Evolutionary conservation across 1,139 yeast species (phyloP).

Genomic region (Saccharomyces hybrid): DNA sequence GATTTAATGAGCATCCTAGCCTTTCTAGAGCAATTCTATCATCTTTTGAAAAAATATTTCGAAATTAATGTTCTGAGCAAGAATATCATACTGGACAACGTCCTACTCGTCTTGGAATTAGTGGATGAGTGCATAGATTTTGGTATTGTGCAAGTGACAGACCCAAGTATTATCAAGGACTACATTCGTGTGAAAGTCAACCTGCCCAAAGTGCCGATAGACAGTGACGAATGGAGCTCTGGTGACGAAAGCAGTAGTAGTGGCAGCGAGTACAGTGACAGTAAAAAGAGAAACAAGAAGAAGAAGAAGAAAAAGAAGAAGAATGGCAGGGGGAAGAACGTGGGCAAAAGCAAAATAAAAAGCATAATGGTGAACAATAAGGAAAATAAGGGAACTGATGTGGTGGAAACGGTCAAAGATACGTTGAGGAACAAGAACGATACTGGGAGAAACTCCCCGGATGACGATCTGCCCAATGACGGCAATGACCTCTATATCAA

Average conservation of each 20-base stretch:
- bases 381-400: slow-evolving; percentile 7
- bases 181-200: slow-evolving; percentile 43
- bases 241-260: slow-evolving; percentile 11
- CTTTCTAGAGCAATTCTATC: slow-evolving; percentile 53
- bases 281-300: slow-evolving; percentile 13
- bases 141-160: slow-evolving; percentile 70
- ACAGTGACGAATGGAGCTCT: slow-evolving; percentile 13
- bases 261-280: slow-evolving; percentile 7
- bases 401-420: slow-evolving; percentile 4
- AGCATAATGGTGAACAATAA: slow-evolving; percentile 1
- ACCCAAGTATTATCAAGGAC: slow-evolving; percentile 61
- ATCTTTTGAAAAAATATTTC: slow-evolving; percentile 52
- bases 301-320: slow-evolving; percentile 9
- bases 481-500: slow-evolving; percentile 37
- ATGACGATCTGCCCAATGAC: slow-evolving; percentile 20
- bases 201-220: slow-evolving; percentile 12
- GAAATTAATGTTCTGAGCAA: slow-evolving; percentile 41
- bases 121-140: slow-evolving; percentile 68
- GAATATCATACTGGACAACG: slow-evolving; percentile 57
- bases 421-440: slow-evolving; percentile 2
- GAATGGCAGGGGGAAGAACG: background rate
- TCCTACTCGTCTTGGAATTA: slow-evolving; percentile 60
- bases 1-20: slow-evolving; percentile 52
- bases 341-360: slow-evolving; percentile 4
- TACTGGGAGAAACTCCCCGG: background rate